Base-by-base conservation (phyloP, 2,329 filamentous ascomycete species). In the Albifimbria verrucaria region DNA sequence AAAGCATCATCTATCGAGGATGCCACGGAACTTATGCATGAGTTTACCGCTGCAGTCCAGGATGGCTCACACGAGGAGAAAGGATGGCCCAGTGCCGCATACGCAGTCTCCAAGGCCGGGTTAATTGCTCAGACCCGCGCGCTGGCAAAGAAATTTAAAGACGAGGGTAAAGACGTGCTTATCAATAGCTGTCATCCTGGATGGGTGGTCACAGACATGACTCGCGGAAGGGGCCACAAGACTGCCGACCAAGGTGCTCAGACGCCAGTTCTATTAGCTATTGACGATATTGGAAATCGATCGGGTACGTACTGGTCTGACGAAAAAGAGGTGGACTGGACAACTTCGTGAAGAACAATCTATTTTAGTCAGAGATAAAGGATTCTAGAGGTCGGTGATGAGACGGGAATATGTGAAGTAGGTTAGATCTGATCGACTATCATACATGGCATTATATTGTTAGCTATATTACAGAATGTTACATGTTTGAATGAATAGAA, bases 121-220 rank as follows among this genome's bases (percentile, higher is more conserved):
- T 20, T 48, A 17, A 48, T 48, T 21, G 46, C 46, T 7, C 46
- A 48, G 25, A 48, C 46, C 25, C 17, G 46, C 2, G 46, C 46
- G 25, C 21, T 48, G 46, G 46, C 46, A 12, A 32, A 36, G 10
- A 15, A 48, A 20, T 48, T 28, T 20, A 32, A 22, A n/a, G 6
- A 17, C 7, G 15, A 48, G 21, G 46, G 46, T n/a, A 48, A 28
- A 20, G 26, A 36, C 25, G 15, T 48, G 25, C 46, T 48, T 9
- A 48, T 48, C 46, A 48, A 48, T 20, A 32, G 25, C 25, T 48
- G 46, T 18, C 46, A 48, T 18, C 46, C 46, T 25, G 46, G 46
- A 4, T 48, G 22, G 17, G 46, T 48, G 2, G 46, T 48, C 25
- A 48, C 46, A 11, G 46, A 48, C 7, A 48, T 48, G 46, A 48